Percentiles rank a stretch among this genome's conserved stretches.
phyloP scores from a whole-genome alignment of 2,329 filamentous ascomycete species.

The Ophiostoma montium region DNA sequence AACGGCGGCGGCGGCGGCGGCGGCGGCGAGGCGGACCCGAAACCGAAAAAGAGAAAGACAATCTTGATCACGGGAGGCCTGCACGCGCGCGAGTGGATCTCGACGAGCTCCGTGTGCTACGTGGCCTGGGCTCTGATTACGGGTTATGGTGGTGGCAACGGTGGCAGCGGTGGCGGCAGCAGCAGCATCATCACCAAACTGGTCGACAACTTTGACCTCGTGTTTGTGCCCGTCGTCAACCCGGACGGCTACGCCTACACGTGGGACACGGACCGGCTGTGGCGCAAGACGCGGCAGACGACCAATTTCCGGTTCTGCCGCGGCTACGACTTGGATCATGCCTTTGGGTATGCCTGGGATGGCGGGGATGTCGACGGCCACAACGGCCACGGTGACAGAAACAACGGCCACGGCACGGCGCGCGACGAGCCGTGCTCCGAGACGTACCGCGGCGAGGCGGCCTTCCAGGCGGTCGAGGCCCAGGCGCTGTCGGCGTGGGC shows the following conservation, averaged over 20 bases:
- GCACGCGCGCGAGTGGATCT: conserved; percentile 97
- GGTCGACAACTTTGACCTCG: conserved; percentile 70
- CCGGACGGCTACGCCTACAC: conserved; percentile 91
- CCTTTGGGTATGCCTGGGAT: conserved; percentile 81
- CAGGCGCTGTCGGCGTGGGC: conserved; percentile 68
- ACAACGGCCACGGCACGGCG: conserved; percentile 34
- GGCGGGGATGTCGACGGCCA: too few relatives aligned
- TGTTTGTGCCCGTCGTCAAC: conserved; percentile 81
- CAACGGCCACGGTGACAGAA: too few relatives aligned
- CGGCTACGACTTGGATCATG: conserved; percentile 78
- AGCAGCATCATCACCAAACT: conserved; percentile 57
- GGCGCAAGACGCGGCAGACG: conserved; percentile 85
- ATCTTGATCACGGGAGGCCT: conserved; percentile 57
- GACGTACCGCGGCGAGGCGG: conserved; percentile 67
- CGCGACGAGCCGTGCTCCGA: conserved; percentile 77
- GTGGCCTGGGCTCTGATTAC: conserved; percentile 80
- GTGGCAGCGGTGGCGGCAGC: too few relatives aligned
- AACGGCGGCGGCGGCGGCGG: conserved; percentile 14
- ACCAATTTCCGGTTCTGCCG: conserved; percentile 72
- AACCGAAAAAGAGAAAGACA: conserved; percentile 15
- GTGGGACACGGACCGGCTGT: conserved; percentile 81
- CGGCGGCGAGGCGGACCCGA: neutral
- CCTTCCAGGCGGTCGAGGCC: conserved; percentile 76
- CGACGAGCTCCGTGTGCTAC: conserved; percentile 80
- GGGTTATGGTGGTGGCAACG: too few relatives aligned